Conservation (phyloP, 208 protist genomes). For the Acanthamoeba culbertsoni region DNA sequence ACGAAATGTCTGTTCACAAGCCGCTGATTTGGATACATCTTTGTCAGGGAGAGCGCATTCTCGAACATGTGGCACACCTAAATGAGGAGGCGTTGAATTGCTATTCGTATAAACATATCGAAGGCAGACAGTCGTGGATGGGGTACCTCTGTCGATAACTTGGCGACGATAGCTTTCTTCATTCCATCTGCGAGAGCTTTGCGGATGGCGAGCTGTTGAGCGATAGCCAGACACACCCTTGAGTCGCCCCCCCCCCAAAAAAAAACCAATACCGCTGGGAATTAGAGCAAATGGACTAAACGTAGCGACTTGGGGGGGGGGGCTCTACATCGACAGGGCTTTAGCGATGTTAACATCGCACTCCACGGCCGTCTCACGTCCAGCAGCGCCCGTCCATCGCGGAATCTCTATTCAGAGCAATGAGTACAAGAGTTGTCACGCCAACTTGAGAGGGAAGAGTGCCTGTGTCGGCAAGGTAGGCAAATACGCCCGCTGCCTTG, state of each 20-base stretch:
- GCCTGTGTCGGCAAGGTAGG: not conserved
- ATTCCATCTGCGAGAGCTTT: not conserved
- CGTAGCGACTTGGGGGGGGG: too few species aligned
- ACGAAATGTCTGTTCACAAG: not conserved
- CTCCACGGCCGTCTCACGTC: not conserved
- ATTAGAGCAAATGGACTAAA: too few species aligned
- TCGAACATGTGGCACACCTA: not conserved
- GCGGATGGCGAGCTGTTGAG: not conserved
- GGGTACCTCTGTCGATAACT: not conserved
- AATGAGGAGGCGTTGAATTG: too few species aligned
- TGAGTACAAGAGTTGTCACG: not conserved
- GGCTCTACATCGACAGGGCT: not conserved
- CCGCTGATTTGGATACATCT: not conserved
- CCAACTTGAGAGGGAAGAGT: not conserved
- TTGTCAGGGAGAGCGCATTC: not conserved
- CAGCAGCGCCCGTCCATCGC: not conserved
- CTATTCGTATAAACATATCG: too few species aligned
- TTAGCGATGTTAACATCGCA: not conserved
- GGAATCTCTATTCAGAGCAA: not conserved
- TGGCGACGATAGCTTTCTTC: not conserved
- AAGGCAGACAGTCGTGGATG: too few species aligned
- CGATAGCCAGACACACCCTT: not conserved
- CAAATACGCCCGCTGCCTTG: not conserved
- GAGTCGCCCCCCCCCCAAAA: too few species aligned
- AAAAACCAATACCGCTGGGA: too few species aligned